Evolutionary conservation across 176 grass and related monocot genomes (phyloP), one percentile per base, ranked within the genome.

Genomic region (Panicum miliaceum): DNA sequence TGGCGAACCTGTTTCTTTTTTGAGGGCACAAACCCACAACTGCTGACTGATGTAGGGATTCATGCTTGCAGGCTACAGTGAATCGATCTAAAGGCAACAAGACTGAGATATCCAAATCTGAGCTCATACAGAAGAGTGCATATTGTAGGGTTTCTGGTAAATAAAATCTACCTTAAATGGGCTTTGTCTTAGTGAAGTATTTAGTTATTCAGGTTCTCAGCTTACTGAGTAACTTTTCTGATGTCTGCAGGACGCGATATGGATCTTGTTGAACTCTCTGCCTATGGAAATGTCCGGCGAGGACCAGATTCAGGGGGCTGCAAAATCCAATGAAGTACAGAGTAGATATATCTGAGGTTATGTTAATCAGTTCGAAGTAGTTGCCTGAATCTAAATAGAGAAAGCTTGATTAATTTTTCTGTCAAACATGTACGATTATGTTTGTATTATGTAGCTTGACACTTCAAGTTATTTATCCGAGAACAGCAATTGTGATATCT

Each of bases 81-180:
- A 99, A 99, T 64, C 89, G 91, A 73, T 95, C 96, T 32, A 99
- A 96, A 82, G 93, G 96, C 73, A 99, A 99, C 74, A 99, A 92
- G 29, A 96, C 84, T 69, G 96, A 96, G 77, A 76, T 99, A 50
- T 95, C 93, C 51, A 99, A 84, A 83, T 90, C 93, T 7, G 96
- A 99, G 75, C 93, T 99, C 15, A 88, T 92, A 64, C 89, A 96
- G 84, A 99, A 95, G 81, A 99, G 96, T 82, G 89, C 93, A 42
- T 99, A 96, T 66, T 96, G 93, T 84, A 93, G 96, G 88, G 93
- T 99, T 83, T 94, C 91, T 72, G 93, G 96, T 99, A 87, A 77
- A 9, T 36, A 75, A 75, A 81, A 15, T 48, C 15, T 81, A 43
- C 70, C 41, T 63, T 56, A 62, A 79, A 29, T 73, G 42, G 71